Base-by-base conservation (phyloP, 1,284 basidiomycete genomes). In the Cutaneotrichosporon spelunceum region DNA sequence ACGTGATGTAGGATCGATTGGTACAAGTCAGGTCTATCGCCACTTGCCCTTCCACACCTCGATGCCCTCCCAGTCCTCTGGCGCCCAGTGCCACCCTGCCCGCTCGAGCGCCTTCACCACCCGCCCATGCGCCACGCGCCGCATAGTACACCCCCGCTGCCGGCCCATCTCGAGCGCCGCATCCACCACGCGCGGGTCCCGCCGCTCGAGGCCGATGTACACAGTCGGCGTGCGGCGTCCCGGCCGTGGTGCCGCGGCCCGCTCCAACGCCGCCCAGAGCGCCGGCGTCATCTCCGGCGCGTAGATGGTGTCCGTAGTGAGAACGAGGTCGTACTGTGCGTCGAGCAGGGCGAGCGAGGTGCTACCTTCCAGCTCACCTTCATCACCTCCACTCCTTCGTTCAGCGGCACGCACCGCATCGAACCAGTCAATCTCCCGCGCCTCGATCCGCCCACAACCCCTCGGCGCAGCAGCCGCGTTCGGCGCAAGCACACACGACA, bases 251-350 rank as follows among this genome's bases (percentile, higher is more conserved):
- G 36, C 56, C 42, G 30, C 36, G 33, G 44, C 45, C 56, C 59
- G n/a, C 88, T 85, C 56, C 6, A 62, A 24, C 21, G 61, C 59
- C n/a, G 89, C 85, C 49, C 93, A 83, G 52, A 95, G 85, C 0
- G 89, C 89, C 19, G 82, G 72, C 30, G 88, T 77, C 55, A 94
- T 86, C 9, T 83, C 79, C 1, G 83, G 73, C 30, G 82, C 78
- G 75, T 93, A 95, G 57, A 94, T 80, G 0, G 93, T 94, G 77
- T 96, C 93, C 60, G 91, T 87, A 19, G 90, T 87, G 60, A 91
- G 76, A 66, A 95, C 87, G 63, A 93, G 82, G 78, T 93, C 88
- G 79, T 89, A 57, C 23, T 44, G 50, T 11, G 49, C 36, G n/a
- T 54, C 60, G 16, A 57, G 34, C 4, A 48, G 23, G 8, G 56